A percentile compares a stretch with the other conserved stretches of the same genome.
Conservation (phyloP, 176 grass and related monocot genomes). For the Oryza australiensis region DNA sequence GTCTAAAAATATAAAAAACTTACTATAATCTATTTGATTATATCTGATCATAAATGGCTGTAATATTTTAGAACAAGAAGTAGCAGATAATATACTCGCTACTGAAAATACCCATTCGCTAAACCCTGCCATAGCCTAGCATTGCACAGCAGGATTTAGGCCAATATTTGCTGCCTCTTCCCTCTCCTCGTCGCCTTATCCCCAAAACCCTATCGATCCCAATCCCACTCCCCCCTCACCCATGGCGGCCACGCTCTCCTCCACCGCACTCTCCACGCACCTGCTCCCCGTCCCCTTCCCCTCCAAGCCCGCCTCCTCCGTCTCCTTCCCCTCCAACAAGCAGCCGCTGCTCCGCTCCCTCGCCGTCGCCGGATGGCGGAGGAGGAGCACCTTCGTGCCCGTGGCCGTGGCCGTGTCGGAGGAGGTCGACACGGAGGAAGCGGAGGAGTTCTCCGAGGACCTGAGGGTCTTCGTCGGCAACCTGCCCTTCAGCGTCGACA, state of each 20-base stretch:
- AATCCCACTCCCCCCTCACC: not conserved
- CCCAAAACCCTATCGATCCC: constrained; percentile 46
- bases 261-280: constrained; percentile 30
- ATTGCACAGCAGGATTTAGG: no score
- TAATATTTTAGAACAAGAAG: no score
- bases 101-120: no score
- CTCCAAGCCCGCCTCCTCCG: constrained; percentile 4
- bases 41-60: no score
- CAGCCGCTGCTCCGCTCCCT: constrained; percentile 22
- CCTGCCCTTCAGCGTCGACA: constrained; percentile 82
- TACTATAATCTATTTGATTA: no score
- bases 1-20: no score
- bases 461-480: constrained; percentile 83
- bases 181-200: constrained; percentile 45
- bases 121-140: no score
- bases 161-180: no score
- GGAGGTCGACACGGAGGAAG: constrained; percentile 42
- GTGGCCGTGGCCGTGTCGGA: constrained; percentile 41
- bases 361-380: constrained; percentile 9
- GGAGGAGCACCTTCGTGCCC: constrained; percentile 27
- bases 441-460: constrained; percentile 46
- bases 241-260: constrained; percentile 44
- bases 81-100: no score
- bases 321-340: constrained; percentile 9
- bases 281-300: constrained; percentile 25